A percentile compares a stretch with the other conserved stretches of the same genome.
phyloP scores from a whole-genome alignment of 2,329 filamentous ascomycete species.

The Dothideomycetidae sp. region DNA sequence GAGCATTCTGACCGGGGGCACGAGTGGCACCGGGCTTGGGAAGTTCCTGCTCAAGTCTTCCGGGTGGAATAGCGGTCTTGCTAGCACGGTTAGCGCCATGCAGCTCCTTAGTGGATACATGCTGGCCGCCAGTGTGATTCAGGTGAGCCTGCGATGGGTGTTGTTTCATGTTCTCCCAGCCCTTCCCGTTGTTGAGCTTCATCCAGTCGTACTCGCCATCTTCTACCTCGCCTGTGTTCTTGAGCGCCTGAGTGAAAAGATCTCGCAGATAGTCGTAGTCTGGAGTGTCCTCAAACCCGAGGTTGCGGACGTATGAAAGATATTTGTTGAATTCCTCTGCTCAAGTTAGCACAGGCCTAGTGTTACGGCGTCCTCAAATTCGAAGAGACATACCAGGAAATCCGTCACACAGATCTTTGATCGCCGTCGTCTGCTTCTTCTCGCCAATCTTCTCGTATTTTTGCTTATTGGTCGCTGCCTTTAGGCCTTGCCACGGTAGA shows the following conservation, averaged over 20 bases:
- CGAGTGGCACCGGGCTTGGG: slow-evolving; percentile 49
- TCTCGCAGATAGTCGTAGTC: slow-evolving; percentile 97
- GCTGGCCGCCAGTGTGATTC: slow-evolving; percentile 60
- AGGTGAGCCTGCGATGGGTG: slow-evolving; percentile 59
- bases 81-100: slow-evolving; percentile 56
- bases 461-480: slow-evolving; percentile 68
- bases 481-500: slow-evolving; percentile 53
- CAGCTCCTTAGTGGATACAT: slow-evolving; percentile 71
- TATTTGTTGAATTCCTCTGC: slow-evolving; percentile 94
- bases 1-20: slow-evolving; percentile 46
- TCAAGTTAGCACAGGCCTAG: slow-evolving; percentile 22
- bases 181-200: slow-evolving; percentile 88
- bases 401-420: slow-evolving; percentile 92
- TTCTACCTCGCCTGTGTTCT: slow-evolving; percentile 86
- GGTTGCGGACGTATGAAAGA: slow-evolving; percentile 88
- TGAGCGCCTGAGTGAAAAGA: slow-evolving; percentile 88
- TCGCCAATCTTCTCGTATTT: slow-evolving; percentile 99
- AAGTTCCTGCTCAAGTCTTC: slow-evolving; percentile 34
- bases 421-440: slow-evolving; percentile 96
- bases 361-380: no score
- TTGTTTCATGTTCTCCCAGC: slow-evolving; percentile 69
- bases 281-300: slow-evolving; percentile 95
- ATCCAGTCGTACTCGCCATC: slow-evolving; percentile 99
- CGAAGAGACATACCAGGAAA: slow-evolving; percentile 53
- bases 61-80: slow-evolving; percentile 35